Evolutionary conservation across 306 rosid genomes (phyloP), one percentile per base, ranked within the genome.

Genomic region (Pyrus bretschneideri): DNA sequence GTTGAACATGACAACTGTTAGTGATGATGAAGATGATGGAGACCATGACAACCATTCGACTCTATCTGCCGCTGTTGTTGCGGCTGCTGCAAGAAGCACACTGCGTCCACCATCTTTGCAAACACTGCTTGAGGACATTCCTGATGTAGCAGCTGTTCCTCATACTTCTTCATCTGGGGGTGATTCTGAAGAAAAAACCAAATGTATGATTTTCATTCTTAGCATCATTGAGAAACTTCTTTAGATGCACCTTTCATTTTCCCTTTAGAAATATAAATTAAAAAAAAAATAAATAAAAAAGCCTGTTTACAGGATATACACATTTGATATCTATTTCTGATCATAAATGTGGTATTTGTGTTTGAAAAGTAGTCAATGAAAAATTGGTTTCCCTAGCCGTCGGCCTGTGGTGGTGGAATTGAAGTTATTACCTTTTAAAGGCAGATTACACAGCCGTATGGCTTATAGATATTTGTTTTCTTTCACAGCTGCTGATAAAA

Each of bases 71-170:
- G 97, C 93, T 76, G 91, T 79, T 79, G 96, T 92, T 80, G 98
- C 97, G 74, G 97, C 98, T 64, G 93, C 97, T 79, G 93, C 98
- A 59, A 96, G 99, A 84, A 93, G 97, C 81, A 89, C 98, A 70
- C 83, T 93, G 84, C 96, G 97, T 45, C 97, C 99, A 4, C 98
- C 98, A 40, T 96, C 99, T 73, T 88, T 96, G 89, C 98, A 96
- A 82, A 88, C 98, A 55, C 99, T 96, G 79, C 93, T 96, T 11
- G 99, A 96, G 87, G 97, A 88, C 76, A 23, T 82, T 31, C 88
- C 93, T 77, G 88, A 83, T 67, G 75, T 90, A 62, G 80, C 93
- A 30, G 90, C 90, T 57, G 25, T 79, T 69, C 93, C 85, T 68
- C 93, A 44, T 67, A 70, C 97, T 49, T 83, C 93, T 81, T 92